phyloP scores from a whole-genome alignment of 2,329 filamentous ascomycete species.

The Pseudocercospora musae region DNA sequence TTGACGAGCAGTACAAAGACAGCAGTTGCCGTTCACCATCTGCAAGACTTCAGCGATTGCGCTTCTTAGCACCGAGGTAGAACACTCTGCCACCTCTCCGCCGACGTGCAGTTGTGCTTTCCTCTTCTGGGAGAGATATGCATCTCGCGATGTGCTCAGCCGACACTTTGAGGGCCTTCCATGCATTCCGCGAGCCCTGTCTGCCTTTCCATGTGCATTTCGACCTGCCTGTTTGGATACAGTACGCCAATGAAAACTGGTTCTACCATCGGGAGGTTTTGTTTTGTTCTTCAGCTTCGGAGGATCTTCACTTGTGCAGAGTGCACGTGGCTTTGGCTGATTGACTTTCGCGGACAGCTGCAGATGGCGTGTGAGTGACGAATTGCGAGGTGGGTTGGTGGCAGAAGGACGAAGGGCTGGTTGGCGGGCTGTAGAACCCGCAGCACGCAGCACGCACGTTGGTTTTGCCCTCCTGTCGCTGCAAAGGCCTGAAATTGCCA shows the following conservation, averaged over 20 bases:
- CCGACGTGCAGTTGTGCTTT: background rate
- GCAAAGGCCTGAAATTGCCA: background rate
- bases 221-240: background rate
- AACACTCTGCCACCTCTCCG: background rate
- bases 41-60: background rate
- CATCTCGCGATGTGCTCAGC: background rate
- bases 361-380: background rate
- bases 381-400: background rate
- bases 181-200: no score
- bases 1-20: background rate
- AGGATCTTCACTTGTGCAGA: background rate
- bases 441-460: no score
- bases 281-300: background rate
- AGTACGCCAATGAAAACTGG: background rate
- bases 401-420: background rate
- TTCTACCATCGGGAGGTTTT: background rate
- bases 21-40: background rate
- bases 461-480: background rate
- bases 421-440: background rate
- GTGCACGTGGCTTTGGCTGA: background rate
- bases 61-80: background rate
- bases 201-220: background rate
- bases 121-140: background rate
- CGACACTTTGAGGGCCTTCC: background rate
- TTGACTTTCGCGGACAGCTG: conserved; percentile 1